Evolutionary conservation across 768 basidiomycete genomes (phyloP).

Genomic region (Leccinum longicurvipes): DNA sequence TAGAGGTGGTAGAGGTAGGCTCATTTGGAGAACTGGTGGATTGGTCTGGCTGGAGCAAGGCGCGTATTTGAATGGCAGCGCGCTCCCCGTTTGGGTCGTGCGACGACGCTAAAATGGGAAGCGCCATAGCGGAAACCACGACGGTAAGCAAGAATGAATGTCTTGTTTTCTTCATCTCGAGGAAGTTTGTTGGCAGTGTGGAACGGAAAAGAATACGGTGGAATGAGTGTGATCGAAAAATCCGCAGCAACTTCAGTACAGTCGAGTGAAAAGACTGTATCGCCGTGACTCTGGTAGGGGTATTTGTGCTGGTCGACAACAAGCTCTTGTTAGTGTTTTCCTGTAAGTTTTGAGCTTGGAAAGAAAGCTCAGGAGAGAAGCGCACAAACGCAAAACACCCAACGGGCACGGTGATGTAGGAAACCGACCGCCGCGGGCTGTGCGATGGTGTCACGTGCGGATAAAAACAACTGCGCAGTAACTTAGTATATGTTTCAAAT

Average conservation of each 20-base stretch:
- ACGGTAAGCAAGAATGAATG: conserved; percentile 28
- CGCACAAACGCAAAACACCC: too few species aligned
- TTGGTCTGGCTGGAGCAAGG: neutral
- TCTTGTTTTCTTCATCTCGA: conserved; percentile 23
- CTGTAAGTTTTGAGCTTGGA: too few species aligned
- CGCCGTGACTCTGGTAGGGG: conserved; percentile 7
- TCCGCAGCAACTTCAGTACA: conserved; percentile 18
- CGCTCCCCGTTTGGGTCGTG: conserved; percentile 15
- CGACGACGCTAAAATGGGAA: conserved; percentile 24
- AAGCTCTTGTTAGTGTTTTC: too few species aligned
- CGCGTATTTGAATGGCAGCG: conserved; percentile 17
- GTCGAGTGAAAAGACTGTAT: conserved; percentile 13
- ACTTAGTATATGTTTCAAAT: neutral
- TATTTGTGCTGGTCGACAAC: neutral
- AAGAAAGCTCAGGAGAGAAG: too few species aligned
- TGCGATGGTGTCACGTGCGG: conserved; percentile 22
- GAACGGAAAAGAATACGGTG: conserved; percentile 4
- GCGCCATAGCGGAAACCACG: conserved; percentile 24
- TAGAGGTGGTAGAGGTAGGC: neutral
- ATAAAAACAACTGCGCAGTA: neutral
- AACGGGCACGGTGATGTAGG: conserved; percentile 18
- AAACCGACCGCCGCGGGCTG: conserved; percentile 17
- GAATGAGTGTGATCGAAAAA: conserved; percentile 26
- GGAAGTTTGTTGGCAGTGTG: conserved; percentile 9
- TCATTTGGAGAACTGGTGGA: neutral